Percentiles rank a stretch among this genome's conserved stretches.
Conservation (phyloP, 148 eudicot genomes). For the Bassia scoparia region DNA sequence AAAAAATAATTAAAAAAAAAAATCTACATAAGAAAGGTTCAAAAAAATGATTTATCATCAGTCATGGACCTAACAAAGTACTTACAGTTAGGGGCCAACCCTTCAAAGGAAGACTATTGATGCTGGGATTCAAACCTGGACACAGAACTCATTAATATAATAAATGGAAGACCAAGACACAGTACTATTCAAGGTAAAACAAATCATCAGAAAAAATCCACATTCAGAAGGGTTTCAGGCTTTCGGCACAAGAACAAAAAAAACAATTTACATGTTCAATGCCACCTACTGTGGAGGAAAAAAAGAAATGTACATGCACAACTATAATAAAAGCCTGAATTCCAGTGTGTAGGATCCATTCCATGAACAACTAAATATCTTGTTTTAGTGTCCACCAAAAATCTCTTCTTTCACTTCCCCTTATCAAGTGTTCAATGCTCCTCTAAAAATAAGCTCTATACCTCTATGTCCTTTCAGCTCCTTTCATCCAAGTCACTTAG, state of each 20-base stretch:
- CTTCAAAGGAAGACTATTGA: conserved; percentile 82
- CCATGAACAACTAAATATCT: too few relatives aligned
- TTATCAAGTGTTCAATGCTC: too few relatives aligned
- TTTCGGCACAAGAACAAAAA: neutral
- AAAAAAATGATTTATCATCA: neutral
- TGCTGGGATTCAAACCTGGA: conserved; percentile 65
- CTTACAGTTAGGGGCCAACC: conserved; percentile 99
- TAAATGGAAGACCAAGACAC: neutral
- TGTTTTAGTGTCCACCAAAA: too few relatives aligned
- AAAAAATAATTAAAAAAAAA: too few relatives aligned
- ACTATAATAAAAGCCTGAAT: neutral
- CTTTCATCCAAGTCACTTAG: too few relatives aligned
- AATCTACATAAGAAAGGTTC: conserved; percentile 13
- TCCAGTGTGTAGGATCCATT: too few relatives aligned
- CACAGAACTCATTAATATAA: conserved; percentile 9
- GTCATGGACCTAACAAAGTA: conserved; percentile 10
- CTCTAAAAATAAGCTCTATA: too few relatives aligned
- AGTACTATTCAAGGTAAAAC: neutral
- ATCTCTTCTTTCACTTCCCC: too few relatives aligned
- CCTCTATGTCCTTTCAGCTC: too few relatives aligned
- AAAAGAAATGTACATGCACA: neutral
- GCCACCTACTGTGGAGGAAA: neutral
- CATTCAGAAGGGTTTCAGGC: neutral
- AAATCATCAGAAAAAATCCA: neutral
- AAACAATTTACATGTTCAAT: neutral